phyloP scores from a whole-genome alignment of 129 eudicot species.

The Artemisia argyi region DNA sequence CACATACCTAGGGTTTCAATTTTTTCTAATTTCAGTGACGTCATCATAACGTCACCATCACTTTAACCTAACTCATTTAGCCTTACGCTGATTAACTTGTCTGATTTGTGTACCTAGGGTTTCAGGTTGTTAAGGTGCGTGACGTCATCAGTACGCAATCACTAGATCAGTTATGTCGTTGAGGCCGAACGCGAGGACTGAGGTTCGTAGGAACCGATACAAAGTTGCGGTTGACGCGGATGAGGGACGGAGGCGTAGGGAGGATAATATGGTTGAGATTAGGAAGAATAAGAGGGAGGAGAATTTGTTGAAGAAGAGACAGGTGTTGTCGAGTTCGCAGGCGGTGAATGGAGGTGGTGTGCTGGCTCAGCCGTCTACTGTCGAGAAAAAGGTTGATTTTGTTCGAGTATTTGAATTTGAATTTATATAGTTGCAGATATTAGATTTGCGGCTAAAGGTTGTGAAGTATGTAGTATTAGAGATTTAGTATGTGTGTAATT shows the following conservation, averaged over 20 bases:
- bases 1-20: no score
- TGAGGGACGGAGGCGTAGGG: constrained; percentile 81
- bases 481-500: constrained; percentile 4
- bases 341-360: constrained; percentile 23
- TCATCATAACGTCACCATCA: not conserved
- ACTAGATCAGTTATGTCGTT: constrained; percentile 46
- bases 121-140: not conserved
- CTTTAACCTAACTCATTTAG: not conserved
- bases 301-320: constrained; percentile 72
- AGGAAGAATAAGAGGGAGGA: constrained; percentile 74
- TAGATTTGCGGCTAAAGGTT: not conserved
- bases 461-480: not conserved
- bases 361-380: constrained; percentile 28
- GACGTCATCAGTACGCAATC: not conserved
- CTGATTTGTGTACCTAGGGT: constrained; percentile 16
- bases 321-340: constrained; percentile 46
- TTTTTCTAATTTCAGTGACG: no score
- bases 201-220: constrained; percentile 73
- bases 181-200: constrained; percentile 64
- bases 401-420: not conserved
- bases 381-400: constrained; percentile 53
- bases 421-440: not conserved
- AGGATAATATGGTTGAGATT: constrained; percentile 90
- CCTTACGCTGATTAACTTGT: not conserved
- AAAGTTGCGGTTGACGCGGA: constrained; percentile 83